Base-by-base conservation (phyloP, 805 yeast genomes). In the Metschnikowia peoriensis region DNA sequence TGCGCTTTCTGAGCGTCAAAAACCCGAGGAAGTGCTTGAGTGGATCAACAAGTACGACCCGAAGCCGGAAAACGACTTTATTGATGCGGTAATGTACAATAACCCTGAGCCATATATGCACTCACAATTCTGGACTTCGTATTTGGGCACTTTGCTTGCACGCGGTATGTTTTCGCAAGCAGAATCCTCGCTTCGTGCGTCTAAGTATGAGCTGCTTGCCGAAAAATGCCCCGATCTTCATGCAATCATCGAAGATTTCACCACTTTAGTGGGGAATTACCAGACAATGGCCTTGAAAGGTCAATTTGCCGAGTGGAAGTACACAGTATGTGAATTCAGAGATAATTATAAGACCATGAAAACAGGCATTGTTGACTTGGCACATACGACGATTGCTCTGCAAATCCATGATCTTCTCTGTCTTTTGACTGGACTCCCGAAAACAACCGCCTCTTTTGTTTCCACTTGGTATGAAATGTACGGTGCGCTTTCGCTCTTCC, bases 31-130 rank as follows among this genome's bases (percentile, higher is more conserved):
- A 39, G 66, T 84, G 37, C 66, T 77, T 14, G 77, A 74, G 45
- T 88, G 94, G 94, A 73, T 85, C 28, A 88, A 88, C 62, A 75
- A 82, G 51, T 83, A 85, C 32, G 89, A 86, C 63, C 83, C 85
- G 6, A 80, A 81, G 58, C 92, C 92, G 1, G 82, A 78, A 52
- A 72, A 73, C 16, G 80, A 76, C 28, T 66, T 79, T 34, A 72
- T 80, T 4, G 78, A 81, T 48, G 72, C 66, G 42, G 78, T 79
- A 9, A 71, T 75, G 76, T 67, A 77, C 60, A 62, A 64, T 34
- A 69, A 67, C 17, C 79, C 75, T 1, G 69, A 64, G 44, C 84
- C 83, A 8, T 80, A 74, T 63, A 61, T 63, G 50, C 83, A 77
- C 58, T 73, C 80, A 2, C 69, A 69, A 41, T 88, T 88, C 60